Conservation (phyloP, 805 yeast genomes). For the Nakazawaea ambrosiae region DNA sequence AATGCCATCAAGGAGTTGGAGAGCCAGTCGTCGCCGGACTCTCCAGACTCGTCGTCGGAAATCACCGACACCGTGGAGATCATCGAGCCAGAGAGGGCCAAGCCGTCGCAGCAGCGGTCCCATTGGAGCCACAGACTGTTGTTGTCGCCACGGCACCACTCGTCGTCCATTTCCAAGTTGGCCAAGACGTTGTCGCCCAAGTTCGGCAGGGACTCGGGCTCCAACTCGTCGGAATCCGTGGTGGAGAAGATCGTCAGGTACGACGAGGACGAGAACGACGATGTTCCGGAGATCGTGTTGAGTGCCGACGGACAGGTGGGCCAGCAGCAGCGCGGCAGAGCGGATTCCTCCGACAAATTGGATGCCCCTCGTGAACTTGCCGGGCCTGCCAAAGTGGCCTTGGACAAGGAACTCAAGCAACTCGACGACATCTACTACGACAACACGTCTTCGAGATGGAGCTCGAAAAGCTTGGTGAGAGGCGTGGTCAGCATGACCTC, state of each 20-base stretch:
- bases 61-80: background rate
- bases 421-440: no score
- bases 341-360: background rate
- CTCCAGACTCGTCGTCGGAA: background rate
- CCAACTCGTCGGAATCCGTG: conserved; percentile 2
- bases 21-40: no score
- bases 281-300: conserved; percentile 7
- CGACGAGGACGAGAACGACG: conserved; percentile 2
- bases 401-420: background rate
- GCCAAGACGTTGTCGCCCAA: background rate
- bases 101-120: no score
- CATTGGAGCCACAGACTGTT: background rate
- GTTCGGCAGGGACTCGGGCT: background rate
- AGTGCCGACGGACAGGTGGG: conserved; percentile 2
- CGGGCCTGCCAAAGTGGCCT: background rate
- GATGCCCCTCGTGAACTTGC: background rate
- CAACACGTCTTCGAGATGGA: conserved; percentile 13
- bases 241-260: conserved; percentile 8
- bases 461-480: conserved; percentile 21
- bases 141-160: background rate
- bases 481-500: conserved; percentile 15
- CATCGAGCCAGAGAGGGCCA: background rate
- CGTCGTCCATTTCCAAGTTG: background rate
- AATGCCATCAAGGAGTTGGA: conserved; percentile 29
- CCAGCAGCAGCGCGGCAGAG: background rate